phyloP scores from a whole-genome alignment of 2,329 filamentous ascomycete genomes.

The Penicillium sp. region DNA sequence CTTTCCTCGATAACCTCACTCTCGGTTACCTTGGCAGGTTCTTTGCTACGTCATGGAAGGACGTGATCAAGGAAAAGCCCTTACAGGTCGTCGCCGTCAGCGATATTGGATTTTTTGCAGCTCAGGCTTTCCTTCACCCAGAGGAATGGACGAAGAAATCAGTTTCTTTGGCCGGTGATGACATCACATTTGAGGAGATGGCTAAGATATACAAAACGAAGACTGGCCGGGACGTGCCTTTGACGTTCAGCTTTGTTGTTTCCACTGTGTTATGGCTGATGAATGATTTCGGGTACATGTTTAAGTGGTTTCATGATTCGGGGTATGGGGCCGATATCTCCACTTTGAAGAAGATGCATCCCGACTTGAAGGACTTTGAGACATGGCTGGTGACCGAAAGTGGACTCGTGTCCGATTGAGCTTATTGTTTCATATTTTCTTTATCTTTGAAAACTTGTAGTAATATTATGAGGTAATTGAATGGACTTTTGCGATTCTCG shows the following conservation, averaged over 20 bases:
- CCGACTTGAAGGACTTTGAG: slow-evolving; percentile 49
- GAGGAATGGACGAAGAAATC: slow-evolving; percentile 46
- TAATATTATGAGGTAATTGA: background rate
- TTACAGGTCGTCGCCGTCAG: slow-evolving; percentile 45
- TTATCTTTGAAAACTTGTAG: background rate
- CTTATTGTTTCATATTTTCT: background rate
- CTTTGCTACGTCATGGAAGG: slow-evolving; percentile 46
- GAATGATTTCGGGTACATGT: slow-evolving; percentile 49
- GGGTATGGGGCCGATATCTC: slow-evolving; percentile 51
- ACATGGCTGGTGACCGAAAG: slow-evolving; percentile 52
- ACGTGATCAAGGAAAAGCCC: slow-evolving; percentile 43
- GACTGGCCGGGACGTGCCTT: slow-evolving; percentile 46
- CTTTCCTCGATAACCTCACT: slow-evolving; percentile 61
- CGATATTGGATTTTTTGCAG: slow-evolving; percentile 56
- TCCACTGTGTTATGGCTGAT: slow-evolving; percentile 42
- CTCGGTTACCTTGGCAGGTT: slow-evolving; percentile 50
- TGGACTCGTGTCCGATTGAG: slow-evolving; percentile 27
- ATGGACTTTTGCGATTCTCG: background rate
- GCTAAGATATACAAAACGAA: slow-evolving; percentile 47
- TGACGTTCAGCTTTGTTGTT: slow-evolving; percentile 43
- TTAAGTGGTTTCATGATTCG: slow-evolving; percentile 52
- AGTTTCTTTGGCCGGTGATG: slow-evolving; percentile 54
- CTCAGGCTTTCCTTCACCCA: slow-evolving; percentile 49
- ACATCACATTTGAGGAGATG: slow-evolving; percentile 50
- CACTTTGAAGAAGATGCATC: slow-evolving; percentile 44